Percentiles rank a stretch among this genome's conserved stretches.
Evolutionary conservation across 208 protist genomes (phyloP).

Genomic region (Leishmania tropica): DNA sequence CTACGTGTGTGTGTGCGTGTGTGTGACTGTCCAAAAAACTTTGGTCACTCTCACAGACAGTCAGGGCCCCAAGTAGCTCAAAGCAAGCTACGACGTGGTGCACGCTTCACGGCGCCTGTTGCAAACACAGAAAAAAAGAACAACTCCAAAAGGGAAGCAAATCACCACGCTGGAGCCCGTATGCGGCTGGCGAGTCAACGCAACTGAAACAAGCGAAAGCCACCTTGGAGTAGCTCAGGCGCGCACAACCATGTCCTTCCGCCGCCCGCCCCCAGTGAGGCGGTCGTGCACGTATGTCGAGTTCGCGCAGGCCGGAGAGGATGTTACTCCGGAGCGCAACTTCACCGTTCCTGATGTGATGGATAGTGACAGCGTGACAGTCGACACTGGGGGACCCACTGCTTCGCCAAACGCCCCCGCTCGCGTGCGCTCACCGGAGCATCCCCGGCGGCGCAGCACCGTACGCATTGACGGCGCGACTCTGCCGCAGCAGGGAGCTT

Average conservation of each 20-base stretch:
- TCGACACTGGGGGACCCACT: not conserved
- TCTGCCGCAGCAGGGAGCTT: not conserved
- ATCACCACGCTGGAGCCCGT: not conserved
- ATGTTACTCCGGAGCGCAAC: slow-evolving; percentile 31
- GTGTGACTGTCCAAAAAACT: not conserved
- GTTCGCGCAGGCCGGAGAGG: slow-evolving; percentile 39
- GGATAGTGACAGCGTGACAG: not conserved
- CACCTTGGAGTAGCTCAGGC: not conserved
- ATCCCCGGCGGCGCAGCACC: slow-evolving; percentile 7
- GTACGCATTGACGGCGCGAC: slow-evolving; percentile 17
- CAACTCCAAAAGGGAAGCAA: not conserved
- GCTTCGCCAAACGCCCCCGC: not conserved
- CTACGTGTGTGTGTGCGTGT: not conserved
- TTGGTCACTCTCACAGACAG: not conserved
- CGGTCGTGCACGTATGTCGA: slow-evolving; percentile 36
- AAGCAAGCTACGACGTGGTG: not conserved
- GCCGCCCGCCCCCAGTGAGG: slow-evolving; percentile 33
- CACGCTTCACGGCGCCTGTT: not conserved
- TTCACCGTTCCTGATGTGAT: slow-evolving; percentile 15
- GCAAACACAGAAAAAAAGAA: not conserved
- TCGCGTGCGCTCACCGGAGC: slow-evolving; percentile 4
- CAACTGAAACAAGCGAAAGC: not conserved
- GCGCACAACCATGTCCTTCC: slow-evolving; percentile 27
- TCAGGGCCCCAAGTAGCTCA: not conserved
- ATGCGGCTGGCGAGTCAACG: not conserved